Percentiles rank a stretch among this genome's conserved stretches.
Conservation (phyloP, 345 rosid genomes). For the Bruguiera sexangula region DNA sequence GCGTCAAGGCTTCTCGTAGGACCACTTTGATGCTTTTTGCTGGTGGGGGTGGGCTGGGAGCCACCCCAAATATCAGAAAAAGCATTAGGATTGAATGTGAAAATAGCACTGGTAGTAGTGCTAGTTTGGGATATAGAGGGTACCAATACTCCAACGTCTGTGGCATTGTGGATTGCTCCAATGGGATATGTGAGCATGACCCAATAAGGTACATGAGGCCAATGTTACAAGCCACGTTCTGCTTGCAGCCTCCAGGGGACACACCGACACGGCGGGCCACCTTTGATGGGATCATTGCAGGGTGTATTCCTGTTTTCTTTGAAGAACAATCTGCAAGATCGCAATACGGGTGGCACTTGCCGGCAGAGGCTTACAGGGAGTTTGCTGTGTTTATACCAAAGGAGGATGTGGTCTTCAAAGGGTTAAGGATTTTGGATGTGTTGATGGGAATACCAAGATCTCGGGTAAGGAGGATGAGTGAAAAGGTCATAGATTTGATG, state of each 20-base stretch:
- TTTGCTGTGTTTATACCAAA: constrained; percentile 68
- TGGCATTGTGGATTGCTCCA: constrained; percentile 80
- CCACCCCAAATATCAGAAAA: constrained; percentile 64
- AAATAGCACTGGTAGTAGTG: constrained; percentile 14
- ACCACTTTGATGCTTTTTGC: constrained; percentile 69
- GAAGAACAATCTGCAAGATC: constrained; percentile 70
- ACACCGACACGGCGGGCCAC: constrained; percentile 83
- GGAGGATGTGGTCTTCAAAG: constrained; percentile 78
- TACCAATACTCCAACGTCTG: constrained; percentile 41
- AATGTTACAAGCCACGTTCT: constrained; percentile 67
- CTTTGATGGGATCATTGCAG: constrained; percentile 76
- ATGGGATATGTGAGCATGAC: constrained; percentile 86
- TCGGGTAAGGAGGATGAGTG: constrained; percentile 68
- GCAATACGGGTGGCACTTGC: constrained; percentile 80
- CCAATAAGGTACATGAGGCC: constrained; percentile 80
- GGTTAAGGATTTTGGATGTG: constrained; percentile 65
- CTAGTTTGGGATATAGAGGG: neutral
- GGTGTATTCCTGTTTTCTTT: constrained; percentile 91
- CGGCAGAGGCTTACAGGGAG: constrained; percentile 43
- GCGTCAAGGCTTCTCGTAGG: constrained; percentile 55
- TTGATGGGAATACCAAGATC: constrained; percentile 57
- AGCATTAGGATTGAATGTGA: constrained; percentile 82
- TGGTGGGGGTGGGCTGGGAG: constrained; percentile 72
- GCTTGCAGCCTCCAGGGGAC: constrained; percentile 91
- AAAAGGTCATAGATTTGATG: constrained; percentile 58